These are phyloP conservation scores for Pleurotus giganteus DNA, from an alignment of 768 basidiomycete genomes.

Conservation along the genomic window DNA sequence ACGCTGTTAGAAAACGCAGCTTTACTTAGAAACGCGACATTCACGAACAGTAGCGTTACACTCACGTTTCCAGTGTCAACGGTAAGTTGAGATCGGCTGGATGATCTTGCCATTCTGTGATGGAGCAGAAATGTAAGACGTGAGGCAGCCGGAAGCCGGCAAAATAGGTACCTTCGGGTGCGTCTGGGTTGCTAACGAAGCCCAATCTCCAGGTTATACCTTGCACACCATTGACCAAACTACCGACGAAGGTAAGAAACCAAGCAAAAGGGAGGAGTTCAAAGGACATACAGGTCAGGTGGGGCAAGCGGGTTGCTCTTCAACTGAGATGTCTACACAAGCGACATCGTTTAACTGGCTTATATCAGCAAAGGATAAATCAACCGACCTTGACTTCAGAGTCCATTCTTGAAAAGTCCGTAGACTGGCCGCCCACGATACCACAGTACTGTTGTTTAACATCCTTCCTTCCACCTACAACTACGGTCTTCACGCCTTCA, in stretches of 20 bases:
- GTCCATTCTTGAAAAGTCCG: conserved; percentile 54
- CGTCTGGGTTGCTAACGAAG: conserved; percentile 47
- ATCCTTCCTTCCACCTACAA: conserved; percentile 22
- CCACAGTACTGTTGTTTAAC: conserved; percentile 58
- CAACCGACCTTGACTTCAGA: conserved; percentile 46
- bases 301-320: conserved; percentile 56
- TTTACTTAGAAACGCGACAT: background rate
- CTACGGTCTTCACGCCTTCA: conserved; percentile 11
- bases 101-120: conserved; percentile 57
- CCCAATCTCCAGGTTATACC: conserved; percentile 65
- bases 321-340: conserved; percentile 41
- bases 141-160: background rate
- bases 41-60: background rate
- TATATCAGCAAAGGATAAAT: background rate
- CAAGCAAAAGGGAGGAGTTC: background rate
- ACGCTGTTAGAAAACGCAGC: conserved; percentile 32
- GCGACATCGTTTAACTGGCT: background rate
- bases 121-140: background rate
- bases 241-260: conserved; percentile 15
- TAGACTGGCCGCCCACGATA: conserved; percentile 60
- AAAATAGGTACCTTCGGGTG: conserved; percentile 49
- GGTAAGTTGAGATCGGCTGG: conserved; percentile 51
- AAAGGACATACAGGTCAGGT: conserved; percentile 51
- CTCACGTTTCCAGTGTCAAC: conserved; percentile 48
- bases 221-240: conserved; percentile 52